phyloP scores from a whole-genome alignment of 805 yeast species.

The Saccharomycopsis babjevae region DNA sequence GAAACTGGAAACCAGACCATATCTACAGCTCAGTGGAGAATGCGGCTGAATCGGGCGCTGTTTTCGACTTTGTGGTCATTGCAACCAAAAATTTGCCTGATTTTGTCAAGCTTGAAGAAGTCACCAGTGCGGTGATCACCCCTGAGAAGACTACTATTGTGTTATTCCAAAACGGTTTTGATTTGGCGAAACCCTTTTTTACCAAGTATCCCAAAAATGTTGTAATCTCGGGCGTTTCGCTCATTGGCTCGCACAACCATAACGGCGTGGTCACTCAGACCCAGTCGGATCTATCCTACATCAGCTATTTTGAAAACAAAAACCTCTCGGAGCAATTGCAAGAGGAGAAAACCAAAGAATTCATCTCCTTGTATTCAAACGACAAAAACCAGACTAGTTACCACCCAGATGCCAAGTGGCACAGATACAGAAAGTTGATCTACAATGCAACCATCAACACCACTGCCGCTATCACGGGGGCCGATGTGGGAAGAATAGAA shows the following conservation, averaged over 20 bases:
- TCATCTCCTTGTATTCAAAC: constrained; percentile 37
- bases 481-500: constrained; percentile 48
- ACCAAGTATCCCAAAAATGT: constrained; percentile 38
- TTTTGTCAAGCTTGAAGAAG: constrained; percentile 41
- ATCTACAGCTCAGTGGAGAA: constrained; percentile 35
- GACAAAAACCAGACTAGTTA: constrained; percentile 32
- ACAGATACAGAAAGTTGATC: constrained; percentile 58
- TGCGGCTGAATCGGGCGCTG: constrained; percentile 27
- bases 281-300: constrained; percentile 38
- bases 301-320: constrained; percentile 42
- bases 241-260: constrained; percentile 49
- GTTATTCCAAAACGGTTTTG: constrained; percentile 60
- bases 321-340: constrained; percentile 26
- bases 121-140: constrained; percentile 41
- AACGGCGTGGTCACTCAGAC: constrained; percentile 41
- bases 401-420: constrained; percentile 36
- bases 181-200: constrained; percentile 46
- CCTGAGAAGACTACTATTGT: constrained; percentile 37
- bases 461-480: constrained; percentile 44
- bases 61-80: constrained; percentile 51
- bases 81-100: constrained; percentile 66
- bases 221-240: constrained; percentile 52
- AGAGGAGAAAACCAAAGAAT: constrained; percentile 30
- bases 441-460: constrained; percentile 65
- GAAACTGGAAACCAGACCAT: constrained; percentile 45